A percentile compares a stretch with the other conserved stretches of the same genome.
Evolutionary conservation across 257 asterid genomes (phyloP).

Genomic region (Solanum etuberosum): DNA sequence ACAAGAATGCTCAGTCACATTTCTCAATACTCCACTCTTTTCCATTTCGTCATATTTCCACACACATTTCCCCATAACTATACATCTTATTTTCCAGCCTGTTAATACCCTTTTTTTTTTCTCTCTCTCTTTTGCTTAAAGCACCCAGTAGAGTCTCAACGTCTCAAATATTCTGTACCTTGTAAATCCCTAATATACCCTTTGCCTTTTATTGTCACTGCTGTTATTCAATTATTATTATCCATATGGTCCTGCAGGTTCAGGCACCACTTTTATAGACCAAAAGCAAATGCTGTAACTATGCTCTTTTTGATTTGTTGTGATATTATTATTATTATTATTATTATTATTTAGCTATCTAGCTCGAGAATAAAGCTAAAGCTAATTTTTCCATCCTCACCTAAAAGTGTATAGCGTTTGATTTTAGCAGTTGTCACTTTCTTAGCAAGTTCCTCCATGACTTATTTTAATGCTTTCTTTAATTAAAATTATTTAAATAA

Average conservation of each 20-base stretch:
- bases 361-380: not conserved
- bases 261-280: not conserved
- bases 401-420: not conserved
- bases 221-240: not conserved
- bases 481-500: not conserved
- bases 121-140: not conserved
- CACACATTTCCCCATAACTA: constrained; percentile 12
- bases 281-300: not conserved
- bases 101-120: not conserved
- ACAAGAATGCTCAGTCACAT: not conserved
- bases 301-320: not conserved
- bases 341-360: not conserved
- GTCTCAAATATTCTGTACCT: not conserved
- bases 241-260: not conserved
- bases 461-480: not conserved
- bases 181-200: constrained; percentile 2
- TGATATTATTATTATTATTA: not conserved
- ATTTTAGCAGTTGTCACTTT: constrained; percentile 4
- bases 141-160: not conserved
- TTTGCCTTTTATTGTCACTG: not conserved
- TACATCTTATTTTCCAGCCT: constrained; percentile 13
- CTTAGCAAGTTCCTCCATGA: constrained; percentile 2
- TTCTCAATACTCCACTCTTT: not conserved
- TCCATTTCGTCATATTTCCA: constrained; percentile 1
- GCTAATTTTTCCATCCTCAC: not conserved